A percentile compares a stretch with the other conserved stretches of the same genome.
phyloP scores from a whole-genome alignment of 345 rosid species.

The Dovyalis caffra region DNA sequence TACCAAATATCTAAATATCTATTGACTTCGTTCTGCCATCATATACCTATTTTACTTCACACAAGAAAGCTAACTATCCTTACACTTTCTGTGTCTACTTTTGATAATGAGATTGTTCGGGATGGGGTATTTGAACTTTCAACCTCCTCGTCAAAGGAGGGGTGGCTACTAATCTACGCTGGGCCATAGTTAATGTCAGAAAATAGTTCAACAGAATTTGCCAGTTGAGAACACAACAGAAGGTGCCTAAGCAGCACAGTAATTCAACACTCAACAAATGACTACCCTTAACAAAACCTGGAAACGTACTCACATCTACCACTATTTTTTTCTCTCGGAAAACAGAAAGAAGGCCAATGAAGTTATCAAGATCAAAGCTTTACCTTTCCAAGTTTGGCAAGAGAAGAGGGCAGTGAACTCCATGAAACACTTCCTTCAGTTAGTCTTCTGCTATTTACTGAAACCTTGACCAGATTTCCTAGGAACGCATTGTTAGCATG shows the following conservation, averaged over 20 bases:
- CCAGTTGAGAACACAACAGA: not conserved
- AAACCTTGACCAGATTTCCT: conserved; percentile 70
- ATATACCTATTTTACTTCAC: not conserved
- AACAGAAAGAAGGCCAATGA: not conserved
- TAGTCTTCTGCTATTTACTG: conserved; percentile 60
- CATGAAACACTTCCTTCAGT: conserved; percentile 70
- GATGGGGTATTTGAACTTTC: not conserved
- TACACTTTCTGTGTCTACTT: not conserved
- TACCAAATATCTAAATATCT: not conserved
- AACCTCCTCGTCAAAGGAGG: not conserved
- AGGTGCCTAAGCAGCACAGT: not conserved
- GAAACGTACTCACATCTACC: not conserved
- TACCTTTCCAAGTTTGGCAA: conserved; percentile 93
- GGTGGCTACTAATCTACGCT: not conserved
- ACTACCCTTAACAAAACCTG: not conserved
- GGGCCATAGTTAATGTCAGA: not conserved
- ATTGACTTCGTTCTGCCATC: not conserved
- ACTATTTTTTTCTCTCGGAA: not conserved
- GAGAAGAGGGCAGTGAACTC: conserved; percentile 76
- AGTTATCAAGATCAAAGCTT: conserved; percentile 20
- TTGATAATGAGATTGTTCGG: not conserved
- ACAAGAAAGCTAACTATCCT: not conserved
- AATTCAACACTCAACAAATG: not conserved
- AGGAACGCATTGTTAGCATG: conserved; percentile 52
- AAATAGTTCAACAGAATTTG: conserved; percentile 1